Percentiles rank a stretch among this genome's conserved stretches.
Conservation (phyloP, 371 early-diverging fungal genomes). For the Mortierella sp. region DNA sequence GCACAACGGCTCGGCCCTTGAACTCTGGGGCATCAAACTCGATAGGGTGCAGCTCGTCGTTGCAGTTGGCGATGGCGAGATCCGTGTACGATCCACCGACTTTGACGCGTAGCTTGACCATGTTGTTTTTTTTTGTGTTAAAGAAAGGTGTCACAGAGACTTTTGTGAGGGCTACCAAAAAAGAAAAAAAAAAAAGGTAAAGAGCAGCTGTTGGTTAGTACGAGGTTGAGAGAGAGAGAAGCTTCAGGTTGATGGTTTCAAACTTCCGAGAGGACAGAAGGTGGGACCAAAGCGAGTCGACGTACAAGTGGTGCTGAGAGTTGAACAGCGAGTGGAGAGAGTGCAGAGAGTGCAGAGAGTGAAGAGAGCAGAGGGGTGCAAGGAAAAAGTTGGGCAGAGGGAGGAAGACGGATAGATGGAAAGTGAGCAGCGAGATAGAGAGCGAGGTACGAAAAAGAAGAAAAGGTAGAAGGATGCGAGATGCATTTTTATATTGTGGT, state of each 20-base stretch:
- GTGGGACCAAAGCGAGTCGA: no score
- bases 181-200: no score
- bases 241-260: no score
- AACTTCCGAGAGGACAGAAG: no score
- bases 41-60: slow-evolving; percentile 64
- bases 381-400: not conserved
- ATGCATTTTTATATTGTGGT: no score
- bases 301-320: no score
- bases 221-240: no score
- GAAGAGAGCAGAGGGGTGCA: no score
- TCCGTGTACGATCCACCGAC: slow-evolving; percentile 58
- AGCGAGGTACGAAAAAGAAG: not conserved
- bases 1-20: slow-evolving; percentile 63
- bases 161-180: no score
- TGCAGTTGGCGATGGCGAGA: slow-evolving; percentile 58
- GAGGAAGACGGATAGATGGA: not conserved
- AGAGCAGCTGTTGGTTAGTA: no score
- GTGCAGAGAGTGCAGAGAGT: no score
- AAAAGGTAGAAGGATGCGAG: slow-evolving; percentile 2
- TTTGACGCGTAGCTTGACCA: slow-evolving; percentile 56
- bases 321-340: no score
- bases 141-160: slow-evolving; percentile 4
- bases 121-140: not conserved
- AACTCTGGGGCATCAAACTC: slow-evolving; percentile 67
- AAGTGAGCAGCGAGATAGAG: not conserved